Evolutionary conservation across 2,329 filamentous ascomycete species (phyloP).

Genomic region (Talaromyces sp.): DNA sequence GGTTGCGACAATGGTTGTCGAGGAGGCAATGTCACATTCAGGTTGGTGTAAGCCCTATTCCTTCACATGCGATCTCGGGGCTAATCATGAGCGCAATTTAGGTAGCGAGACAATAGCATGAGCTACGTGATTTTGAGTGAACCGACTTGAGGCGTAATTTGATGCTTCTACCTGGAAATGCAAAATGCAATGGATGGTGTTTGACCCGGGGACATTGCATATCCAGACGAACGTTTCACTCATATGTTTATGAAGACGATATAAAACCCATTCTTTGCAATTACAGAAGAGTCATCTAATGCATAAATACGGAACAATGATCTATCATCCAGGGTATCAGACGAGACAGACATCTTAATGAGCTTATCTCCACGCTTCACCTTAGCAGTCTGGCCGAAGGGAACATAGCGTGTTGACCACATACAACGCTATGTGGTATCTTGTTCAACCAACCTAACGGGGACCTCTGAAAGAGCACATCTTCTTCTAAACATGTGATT

Average conservation of each 20-base stretch:
- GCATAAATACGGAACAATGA: neutral
- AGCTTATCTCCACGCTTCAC: neutral
- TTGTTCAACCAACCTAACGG: neutral
- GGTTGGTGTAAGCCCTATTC: neutral
- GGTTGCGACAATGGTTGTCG: neutral
- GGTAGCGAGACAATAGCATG: neutral
- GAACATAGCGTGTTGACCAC: neutral
- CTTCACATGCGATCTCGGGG: neutral
- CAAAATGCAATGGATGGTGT: neutral
- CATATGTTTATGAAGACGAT: neutral
- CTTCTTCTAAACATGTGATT: too few relatives aligned
- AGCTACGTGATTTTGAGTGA: too few relatives aligned
- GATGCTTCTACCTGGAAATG: neutral
- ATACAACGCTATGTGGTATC: neutral
- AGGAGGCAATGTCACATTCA: neutral
- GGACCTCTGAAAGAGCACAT: neutral
- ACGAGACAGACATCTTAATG: neutral
- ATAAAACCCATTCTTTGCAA: neutral
- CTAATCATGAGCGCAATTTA: neutral
- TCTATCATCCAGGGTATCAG: neutral
- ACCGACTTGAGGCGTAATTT: neutral
- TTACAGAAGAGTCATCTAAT: neutral
- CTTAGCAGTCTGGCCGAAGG: neutral
- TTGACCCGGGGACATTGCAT: neutral
- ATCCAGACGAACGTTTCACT: neutral